Conservation (phyloP, 768 basidiomycete genomes). For the Boletus huronensis region DNA sequence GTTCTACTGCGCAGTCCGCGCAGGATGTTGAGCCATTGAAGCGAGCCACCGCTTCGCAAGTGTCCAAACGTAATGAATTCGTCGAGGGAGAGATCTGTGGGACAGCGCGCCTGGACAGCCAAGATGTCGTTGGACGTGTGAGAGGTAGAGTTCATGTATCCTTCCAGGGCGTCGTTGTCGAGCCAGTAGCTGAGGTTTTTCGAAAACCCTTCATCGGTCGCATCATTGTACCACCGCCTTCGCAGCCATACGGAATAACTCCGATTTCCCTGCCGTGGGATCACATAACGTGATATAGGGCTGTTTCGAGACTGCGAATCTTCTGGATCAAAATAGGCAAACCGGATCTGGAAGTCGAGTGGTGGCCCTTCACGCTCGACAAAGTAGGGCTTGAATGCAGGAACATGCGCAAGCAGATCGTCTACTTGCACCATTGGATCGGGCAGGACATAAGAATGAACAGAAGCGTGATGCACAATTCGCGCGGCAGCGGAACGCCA, state of each 20-base stretch:
- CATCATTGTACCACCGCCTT: neutral
- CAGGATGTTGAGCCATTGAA: neutral
- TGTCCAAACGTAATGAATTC: neutral
- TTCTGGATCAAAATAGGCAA: neutral
- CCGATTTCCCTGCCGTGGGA: too few species aligned
- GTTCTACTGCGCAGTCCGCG: neutral
- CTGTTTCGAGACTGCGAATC: too few species aligned
- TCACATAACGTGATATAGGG: neutral
- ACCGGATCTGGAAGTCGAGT: neutral
- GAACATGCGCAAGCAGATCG: constrained; percentile 20
- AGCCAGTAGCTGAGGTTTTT: accelerated
- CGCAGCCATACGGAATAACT: too few species aligned
- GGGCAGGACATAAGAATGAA: too few species aligned
- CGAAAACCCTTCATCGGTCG: too few species aligned
- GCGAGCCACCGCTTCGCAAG: neutral
- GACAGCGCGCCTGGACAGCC: neutral
- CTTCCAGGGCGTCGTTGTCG: neutral
- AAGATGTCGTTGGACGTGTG: neutral
- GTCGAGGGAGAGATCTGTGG: neutral
- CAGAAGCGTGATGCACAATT: constrained; percentile 20
- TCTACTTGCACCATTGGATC: neutral
- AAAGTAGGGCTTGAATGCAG: constrained; percentile 10
- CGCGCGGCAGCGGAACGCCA: constrained; percentile 38
- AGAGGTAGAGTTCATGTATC: neutral
- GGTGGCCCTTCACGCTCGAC: neutral